These are phyloP conservation scores for Magnolia sinica DNA, from an alignment of 164 flowering plant species.

Conservation along the genomic window DNA sequence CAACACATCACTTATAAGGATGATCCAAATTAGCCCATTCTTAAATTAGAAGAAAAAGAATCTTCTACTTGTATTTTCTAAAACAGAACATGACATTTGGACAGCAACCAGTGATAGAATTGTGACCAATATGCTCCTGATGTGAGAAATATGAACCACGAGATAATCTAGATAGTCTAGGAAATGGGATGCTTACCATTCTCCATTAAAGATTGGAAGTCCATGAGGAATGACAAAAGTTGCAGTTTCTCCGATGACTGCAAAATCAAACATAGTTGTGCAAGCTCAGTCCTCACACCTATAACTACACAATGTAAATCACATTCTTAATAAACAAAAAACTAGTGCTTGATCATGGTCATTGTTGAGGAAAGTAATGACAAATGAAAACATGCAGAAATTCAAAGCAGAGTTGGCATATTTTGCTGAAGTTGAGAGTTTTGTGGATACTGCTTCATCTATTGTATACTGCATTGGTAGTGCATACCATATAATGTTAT, in stretches of 20 bases:
- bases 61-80: no score
- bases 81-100: background rate
- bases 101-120: background rate
- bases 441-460: no score
- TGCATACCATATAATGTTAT: background rate
- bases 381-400: background rate
- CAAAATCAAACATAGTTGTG: constrained; percentile 16
- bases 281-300: background rate
- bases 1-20: no score
- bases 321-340: background rate
- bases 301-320: background rate
- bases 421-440: background rate
- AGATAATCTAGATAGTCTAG: background rate
- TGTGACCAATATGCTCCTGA: background rate
- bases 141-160: background rate
- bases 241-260: constrained; percentile 90
- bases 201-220: constrained; percentile 80
- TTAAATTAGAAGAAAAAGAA: no score
- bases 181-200: constrained; percentile 54
- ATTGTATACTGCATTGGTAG: no score
- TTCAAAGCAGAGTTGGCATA: background rate
- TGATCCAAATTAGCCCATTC: no score
- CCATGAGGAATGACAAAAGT: constrained; percentile 60
- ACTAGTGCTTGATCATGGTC: background rate
- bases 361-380: background rate